Percentiles rank a stretch among this genome's conserved stretches.
Conservation (phyloP, 495 filamentous ascomycete species). For the Talaromyces adpressus region DNA sequence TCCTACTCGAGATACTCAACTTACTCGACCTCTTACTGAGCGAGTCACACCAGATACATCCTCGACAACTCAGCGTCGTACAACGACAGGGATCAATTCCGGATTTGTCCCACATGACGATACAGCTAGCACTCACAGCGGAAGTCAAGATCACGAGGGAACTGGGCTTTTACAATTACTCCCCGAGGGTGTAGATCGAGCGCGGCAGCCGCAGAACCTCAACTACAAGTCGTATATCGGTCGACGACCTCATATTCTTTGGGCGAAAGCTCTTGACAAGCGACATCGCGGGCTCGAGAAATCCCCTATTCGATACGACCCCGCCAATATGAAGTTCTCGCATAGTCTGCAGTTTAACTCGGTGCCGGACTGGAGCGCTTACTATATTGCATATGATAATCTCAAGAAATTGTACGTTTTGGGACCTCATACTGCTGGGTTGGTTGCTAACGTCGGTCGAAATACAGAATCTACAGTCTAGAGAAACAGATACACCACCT, state of each 20-base stretch:
- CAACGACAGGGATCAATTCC: neutral
- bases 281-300: conserved; percentile 15
- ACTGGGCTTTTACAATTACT: neutral
- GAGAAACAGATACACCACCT: conserved; percentile 66
- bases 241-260: conserved; percentile 21
- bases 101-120: conserved; percentile 1
- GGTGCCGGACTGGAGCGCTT: conserved; percentile 95
- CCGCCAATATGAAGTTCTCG: conserved; percentile 97
- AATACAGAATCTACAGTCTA: conserved; percentile 76
- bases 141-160: conserved; percentile 5
- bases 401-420: conserved; percentile 90
- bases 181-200: neutral
- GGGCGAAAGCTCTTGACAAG: conserved; percentile 30
- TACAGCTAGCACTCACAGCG: neutral
- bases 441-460: neutral
- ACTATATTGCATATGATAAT: conserved; percentile 97
- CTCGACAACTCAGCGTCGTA: neutral
- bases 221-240: too few relatives aligned
- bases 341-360: conserved; percentile 99
- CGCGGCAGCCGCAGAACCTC: neutral
- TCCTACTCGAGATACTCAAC: neutral
- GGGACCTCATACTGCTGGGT: neutral
- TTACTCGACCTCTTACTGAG: neutral
- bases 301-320: conserved; percentile 20
- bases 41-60: neutral